Conservation (phyloP, 1,284 basidiomycete species). For the Papiliotrema nemorosa region DNA sequence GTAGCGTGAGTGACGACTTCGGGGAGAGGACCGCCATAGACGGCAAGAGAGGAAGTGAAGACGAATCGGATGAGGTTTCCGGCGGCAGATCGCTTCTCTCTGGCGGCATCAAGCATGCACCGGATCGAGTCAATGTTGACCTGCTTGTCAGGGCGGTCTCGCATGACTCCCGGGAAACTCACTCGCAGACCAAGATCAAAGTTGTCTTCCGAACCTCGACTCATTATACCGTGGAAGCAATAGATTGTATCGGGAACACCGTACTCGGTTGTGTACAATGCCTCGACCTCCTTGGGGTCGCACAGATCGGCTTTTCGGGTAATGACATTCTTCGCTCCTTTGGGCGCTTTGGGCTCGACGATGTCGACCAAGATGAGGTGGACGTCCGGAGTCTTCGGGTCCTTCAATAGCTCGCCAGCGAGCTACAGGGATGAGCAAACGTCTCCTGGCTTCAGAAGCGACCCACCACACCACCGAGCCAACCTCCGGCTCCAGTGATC, state of each 20-base stretch:
- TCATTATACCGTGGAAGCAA: conserved; percentile 64
- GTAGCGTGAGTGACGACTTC: conserved; percentile 55
- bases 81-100: conserved; percentile 32
- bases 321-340: conserved; percentile 45
- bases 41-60: conserved; percentile 63
- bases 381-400: conserved; percentile 40
- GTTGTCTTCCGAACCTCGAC: conserved; percentile 60
- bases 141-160: conserved; percentile 7
- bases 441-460: background rate
- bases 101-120: conserved; percentile 55
- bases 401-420: conserved; percentile 35
- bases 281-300: conserved; percentile 50
- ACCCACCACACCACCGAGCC: conserved; percentile 42
- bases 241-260: conserved; percentile 50
- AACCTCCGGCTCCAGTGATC: conserved; percentile 44
- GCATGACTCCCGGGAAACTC: conserved; percentile 6
- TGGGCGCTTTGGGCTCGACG: conserved; percentile 54
- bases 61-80: conserved; percentile 55
- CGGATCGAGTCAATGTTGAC: conserved; percentile 63
- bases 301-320: conserved; percentile 56
- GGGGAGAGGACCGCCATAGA: conserved; percentile 62
- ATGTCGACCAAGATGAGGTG: conserved; percentile 47
- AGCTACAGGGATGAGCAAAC: conserved; percentile 23
- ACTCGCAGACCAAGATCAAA: conserved; percentile 60
- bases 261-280: conserved; percentile 46